phyloP scores from a whole-genome alignment of 352 stramenopile genomes.

The Aphanomyces astaci region DNA sequence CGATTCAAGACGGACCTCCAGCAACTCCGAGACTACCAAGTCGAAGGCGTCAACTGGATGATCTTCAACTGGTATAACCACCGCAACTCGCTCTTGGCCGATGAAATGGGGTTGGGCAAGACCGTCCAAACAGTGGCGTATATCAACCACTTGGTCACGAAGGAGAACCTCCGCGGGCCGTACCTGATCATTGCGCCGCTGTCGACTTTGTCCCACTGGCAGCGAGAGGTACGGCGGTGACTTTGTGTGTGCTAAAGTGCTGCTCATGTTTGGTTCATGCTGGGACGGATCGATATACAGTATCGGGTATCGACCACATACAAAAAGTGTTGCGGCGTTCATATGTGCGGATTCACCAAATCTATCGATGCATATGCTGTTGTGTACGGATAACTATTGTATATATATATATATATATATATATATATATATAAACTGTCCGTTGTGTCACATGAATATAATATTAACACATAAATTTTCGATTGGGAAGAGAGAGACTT shows the following conservation, averaged over 20 bases:
- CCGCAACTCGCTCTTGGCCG: conserved; percentile 97
- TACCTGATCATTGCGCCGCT: conserved; percentile 98
- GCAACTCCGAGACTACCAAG: conserved; percentile 97
- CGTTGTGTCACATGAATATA: no score
- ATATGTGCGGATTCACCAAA: no score
- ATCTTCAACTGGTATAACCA: conserved; percentile 97
- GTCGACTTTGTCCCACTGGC: conserved; percentile 97
- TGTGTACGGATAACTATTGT: no score
- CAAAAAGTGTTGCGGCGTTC: no score
- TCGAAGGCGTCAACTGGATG: conserved; percentile 99
- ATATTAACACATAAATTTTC: no score
- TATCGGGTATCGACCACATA: no score
- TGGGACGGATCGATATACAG: background rate
- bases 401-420: background rate
- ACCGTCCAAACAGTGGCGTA: conserved; percentile 94
- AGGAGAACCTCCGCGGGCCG: conserved; percentile 90
- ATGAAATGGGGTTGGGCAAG: conserved; percentile 98
- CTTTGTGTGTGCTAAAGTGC: no score
- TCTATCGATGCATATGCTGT: no score
- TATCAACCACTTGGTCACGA: conserved; percentile 93
- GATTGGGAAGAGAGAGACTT: no score
- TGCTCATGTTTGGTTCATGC: no score
- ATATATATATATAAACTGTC: no score
- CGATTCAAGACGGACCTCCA: conserved; percentile 53
- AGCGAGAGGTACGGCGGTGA: conserved; percentile 88